These are phyloP conservation scores for Mesembryanthemum crystallinum DNA, from an alignment of 148 eudicot genomes.

Conservation along the genomic window DNA sequence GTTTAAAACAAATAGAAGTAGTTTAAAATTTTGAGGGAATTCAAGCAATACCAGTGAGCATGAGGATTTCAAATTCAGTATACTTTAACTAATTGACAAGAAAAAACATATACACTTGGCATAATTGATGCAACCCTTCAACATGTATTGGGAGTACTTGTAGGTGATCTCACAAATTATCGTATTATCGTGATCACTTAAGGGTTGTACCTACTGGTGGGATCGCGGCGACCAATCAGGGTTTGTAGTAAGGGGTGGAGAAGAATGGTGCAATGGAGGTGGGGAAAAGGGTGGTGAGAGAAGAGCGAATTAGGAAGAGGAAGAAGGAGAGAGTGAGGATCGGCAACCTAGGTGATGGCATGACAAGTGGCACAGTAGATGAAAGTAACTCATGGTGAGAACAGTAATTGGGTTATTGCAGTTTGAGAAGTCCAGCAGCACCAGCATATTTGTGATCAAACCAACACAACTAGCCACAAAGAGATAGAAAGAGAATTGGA, in stretches of 20 bases:
- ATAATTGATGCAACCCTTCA: constrained; percentile 85
- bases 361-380: constrained; percentile 82
- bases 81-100: constrained; percentile 61
- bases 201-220: constrained; percentile 32
- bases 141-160: constrained; percentile 49
- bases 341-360: constrained; percentile 54
- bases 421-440: constrained; percentile 68
- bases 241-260: no score
- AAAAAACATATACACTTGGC: constrained; percentile 76
- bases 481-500: no score
- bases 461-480: background rate
- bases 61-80: constrained; percentile 57
- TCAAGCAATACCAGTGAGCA: constrained; percentile 93
- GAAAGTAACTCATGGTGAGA: constrained; percentile 62
- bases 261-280: constrained; percentile 1
- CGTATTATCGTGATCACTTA: constrained; percentile 70
- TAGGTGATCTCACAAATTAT: constrained; percentile 80
- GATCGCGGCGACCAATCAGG: background rate
- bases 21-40: no score
- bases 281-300: constrained; percentile 26
- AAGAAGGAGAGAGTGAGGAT: constrained; percentile 46
- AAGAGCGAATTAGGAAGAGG: constrained; percentile 15
- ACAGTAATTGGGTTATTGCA: constrained; percentile 66
- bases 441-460: constrained; percentile 22
- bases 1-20: no score